A percentile compares a stretch with the other conserved stretches of the same genome.
phyloP scores from a whole-genome alignment of 2,329 filamentous ascomycete species.

The Botrytis aclada region DNA sequence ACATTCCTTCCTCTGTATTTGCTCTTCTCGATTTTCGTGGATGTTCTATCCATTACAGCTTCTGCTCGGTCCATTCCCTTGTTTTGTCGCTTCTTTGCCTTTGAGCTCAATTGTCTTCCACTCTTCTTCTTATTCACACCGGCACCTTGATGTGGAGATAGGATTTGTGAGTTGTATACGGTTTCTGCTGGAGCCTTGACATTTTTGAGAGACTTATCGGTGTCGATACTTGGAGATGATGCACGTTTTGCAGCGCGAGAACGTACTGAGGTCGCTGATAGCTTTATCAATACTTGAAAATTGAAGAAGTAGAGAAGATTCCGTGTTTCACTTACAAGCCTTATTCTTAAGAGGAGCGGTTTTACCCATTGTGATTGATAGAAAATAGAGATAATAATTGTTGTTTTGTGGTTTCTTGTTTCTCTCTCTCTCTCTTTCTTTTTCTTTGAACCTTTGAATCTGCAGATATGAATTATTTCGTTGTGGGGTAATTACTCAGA shows the following conservation, averaged over 20 bases:
- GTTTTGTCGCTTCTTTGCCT: slow-evolving; percentile 55
- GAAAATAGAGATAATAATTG: not conserved
- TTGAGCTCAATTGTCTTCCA: slow-evolving; percentile 52
- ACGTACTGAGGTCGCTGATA: slow-evolving; percentile 54
- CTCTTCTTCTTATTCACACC: slow-evolving; percentile 69
- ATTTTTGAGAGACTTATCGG: slow-evolving; percentile 68
- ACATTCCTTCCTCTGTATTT: slow-evolving; percentile 48
- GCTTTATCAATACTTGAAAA: not conserved
- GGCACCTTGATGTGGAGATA: slow-evolving; percentile 63
- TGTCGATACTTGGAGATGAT: slow-evolving; percentile 65
- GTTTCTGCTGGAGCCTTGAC: slow-evolving; percentile 50
- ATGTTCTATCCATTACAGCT: slow-evolving; percentile 57
- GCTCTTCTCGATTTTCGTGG: slow-evolving; percentile 54
- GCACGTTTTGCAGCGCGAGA: slow-evolving; percentile 74
- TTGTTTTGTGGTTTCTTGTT: not conserved
- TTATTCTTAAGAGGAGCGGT: slow-evolving; percentile 37
- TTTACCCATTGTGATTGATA: slow-evolving; percentile 35
- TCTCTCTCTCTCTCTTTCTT: not conserved
- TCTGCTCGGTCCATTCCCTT: slow-evolving; percentile 57
- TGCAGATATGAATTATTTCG: slow-evolving; percentile 5
- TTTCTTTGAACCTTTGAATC: not conserved
- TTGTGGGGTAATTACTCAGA: slow-evolving; percentile 3
- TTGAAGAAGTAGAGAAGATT: not conserved
- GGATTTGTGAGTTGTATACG: slow-evolving; percentile 57
- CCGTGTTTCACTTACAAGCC: slow-evolving; percentile 26